Percentiles rank a stretch among this genome's conserved stretches.
Evolutionary conservation across 345 rosid genomes (phyloP).

Genomic region (Combretum micranthum): DNA sequence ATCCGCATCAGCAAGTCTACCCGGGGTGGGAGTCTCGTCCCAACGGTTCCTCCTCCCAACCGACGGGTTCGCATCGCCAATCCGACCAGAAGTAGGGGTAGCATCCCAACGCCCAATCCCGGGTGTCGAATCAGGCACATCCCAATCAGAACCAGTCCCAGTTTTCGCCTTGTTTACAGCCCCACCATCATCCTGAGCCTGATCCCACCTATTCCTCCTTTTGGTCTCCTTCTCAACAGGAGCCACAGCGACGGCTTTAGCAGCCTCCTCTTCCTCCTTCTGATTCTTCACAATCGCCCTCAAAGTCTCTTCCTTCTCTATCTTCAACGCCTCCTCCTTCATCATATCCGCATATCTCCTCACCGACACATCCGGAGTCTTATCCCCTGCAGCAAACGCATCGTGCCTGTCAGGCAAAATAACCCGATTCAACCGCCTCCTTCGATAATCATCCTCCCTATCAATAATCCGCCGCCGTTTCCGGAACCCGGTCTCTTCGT

Average conservation of each 20-base stretch:
- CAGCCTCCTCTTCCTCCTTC: conserved; percentile 28
- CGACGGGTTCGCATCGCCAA: conserved; percentile 70
- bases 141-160: conserved; percentile 79
- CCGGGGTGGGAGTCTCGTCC: conserved; percentile 99
- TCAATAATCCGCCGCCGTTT: conserved; percentile 69
- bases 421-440: conserved; percentile 71
- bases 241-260: conserved; percentile 20
- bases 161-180: conserved; percentile 58
- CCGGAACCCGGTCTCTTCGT: conserved; percentile 60
- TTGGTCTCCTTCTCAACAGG: conserved; percentile 19
- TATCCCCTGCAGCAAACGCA: conserved; percentile 84
- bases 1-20: conserved; percentile 78
- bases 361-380: conserved; percentile 78
- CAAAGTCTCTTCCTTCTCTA: conserved; percentile 73
- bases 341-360: conserved; percentile 78
- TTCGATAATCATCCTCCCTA: conserved; percentile 87
- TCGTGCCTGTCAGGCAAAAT: conserved; percentile 91
- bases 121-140: conserved; percentile 73
- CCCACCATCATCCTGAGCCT: conserved; percentile 58
- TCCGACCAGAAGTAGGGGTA: conserved; percentile 79
- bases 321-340: conserved; percentile 69
- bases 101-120: conserved; percentile 94
- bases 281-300: conserved; percentile 22
- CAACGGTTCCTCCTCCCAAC: conserved; percentile 79
- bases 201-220: conserved; percentile 98